Evolutionary conservation across 2,329 filamentous ascomycete genomes (phyloP), one percentile per base, ranked within the genome.

Genomic region (Gnomoniopsis sp.): DNA sequence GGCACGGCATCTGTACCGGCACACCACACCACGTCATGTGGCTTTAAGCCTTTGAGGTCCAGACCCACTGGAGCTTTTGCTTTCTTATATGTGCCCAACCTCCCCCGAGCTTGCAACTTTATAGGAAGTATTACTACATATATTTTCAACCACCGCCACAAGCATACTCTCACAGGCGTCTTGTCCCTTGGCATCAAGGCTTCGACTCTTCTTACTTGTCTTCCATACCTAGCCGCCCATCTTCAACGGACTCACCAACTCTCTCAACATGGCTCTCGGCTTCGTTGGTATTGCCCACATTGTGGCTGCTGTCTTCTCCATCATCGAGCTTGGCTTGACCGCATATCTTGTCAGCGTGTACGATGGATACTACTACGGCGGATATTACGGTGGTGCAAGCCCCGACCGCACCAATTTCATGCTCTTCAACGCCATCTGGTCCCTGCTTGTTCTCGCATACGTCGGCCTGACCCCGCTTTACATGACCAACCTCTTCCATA

Each of bases 401-500:
- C 86, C 88, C 8, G 78, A 81, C 12, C 75, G 80, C 38, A 77
- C 89, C 70, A 86, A 87, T 74, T 96, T 95, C 77, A 82, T 93
- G 74, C 79, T 96, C 74, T 96, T 96, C 81, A 81, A 80, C 70
- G 78, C 85, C 44, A 78, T 92, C 65, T 96, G 90, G 89, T 89
- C 90, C 1, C 71, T 91, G 50, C 79, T 95, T 63, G 75, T 88
- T 4, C 79, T 93, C 36, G 72, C 82, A 56, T 93, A 92, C 72
- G 81, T 96, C 61, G 79, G 86, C 66, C 62, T 93, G 52, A 78
- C 86, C 2, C 89, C 90, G 1, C 75, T 83, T 47, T 87, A 86
- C 73, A 77, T 86, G 66, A 78, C 82, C 3, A 76, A 77, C 23
- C 66, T 85, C 12, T 86, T 87, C 66, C 85, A 91, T 71, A 82